A percentile compares a stretch with the other conserved stretches of the same genome.
Conservation (phyloP, 805 yeast genomes). For the Ogataea nitratoaversa region DNA sequence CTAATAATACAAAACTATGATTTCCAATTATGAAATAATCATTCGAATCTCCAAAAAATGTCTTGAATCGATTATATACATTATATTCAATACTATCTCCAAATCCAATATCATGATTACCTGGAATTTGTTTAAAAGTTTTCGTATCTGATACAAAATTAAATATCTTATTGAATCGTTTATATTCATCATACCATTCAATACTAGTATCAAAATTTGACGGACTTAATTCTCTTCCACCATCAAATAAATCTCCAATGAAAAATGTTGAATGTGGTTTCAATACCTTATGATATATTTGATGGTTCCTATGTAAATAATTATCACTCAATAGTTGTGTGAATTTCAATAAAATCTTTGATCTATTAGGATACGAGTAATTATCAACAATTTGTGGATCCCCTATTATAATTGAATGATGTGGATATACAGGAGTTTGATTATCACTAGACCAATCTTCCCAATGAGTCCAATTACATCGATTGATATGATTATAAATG, state of each 20-base stretch:
- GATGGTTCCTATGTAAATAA: constrained; percentile 76
- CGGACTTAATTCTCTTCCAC: constrained; percentile 63
- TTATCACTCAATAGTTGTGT: constrained; percentile 66
- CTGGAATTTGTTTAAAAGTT: constrained; percentile 54
- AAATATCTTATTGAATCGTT: constrained; percentile 64
- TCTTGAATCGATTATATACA: constrained; percentile 58
- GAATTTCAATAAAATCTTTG: constrained; percentile 44
- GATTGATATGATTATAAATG: constrained; percentile 40
- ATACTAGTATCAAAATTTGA: too few relatives aligned
- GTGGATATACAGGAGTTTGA: too few relatives aligned
- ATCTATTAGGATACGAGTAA: constrained; percentile 78
- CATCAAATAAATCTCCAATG: constrained; percentile 90
- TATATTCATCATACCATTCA: constrained; percentile 62
- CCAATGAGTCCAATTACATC: constrained; percentile 67
- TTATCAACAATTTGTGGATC: constrained; percentile 93
- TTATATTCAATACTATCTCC: constrained; percentile 61
- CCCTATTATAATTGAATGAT: constrained; percentile 52
- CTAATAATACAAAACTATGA: constrained; percentile 72
- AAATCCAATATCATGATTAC: constrained; percentile 96
- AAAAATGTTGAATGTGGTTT: constrained; percentile 76
- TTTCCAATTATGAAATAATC: constrained; percentile 53
- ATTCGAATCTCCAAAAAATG: constrained; percentile 70
- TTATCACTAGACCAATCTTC: constrained; percentile 47
- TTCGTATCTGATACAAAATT: constrained; percentile 36
- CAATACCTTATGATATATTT: constrained; percentile 49